Evolutionary conservation across 2,329 filamentous ascomycete genomes (phyloP).

Genomic region (Pezicula radicicola): DNA sequence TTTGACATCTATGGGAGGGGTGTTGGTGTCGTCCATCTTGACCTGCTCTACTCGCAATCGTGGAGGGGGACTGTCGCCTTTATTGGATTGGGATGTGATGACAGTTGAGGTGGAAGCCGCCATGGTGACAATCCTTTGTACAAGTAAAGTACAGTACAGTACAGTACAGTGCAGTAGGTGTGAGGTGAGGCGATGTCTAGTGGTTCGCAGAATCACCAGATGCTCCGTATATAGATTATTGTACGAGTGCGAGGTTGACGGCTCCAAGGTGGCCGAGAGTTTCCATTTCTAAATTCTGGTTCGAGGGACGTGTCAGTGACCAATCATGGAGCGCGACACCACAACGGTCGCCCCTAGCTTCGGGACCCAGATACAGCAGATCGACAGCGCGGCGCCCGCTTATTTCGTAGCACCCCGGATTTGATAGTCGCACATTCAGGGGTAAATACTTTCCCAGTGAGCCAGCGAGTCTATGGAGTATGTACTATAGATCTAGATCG

Average conservation of each 20-base stretch:
- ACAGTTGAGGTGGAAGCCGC: conserved; percentile 17
- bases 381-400: not conserved
- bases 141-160: not conserved
- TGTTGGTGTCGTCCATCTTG: conserved; percentile 6
- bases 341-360: not conserved
- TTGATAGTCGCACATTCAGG: not conserved
- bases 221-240: too few species aligned
- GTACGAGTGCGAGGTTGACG: not conserved
- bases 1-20: conserved; percentile 19
- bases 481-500: too few species aligned
- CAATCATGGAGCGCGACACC: not conserved
- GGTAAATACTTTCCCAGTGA: not conserved
- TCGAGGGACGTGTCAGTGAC: not conserved
- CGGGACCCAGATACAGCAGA: not conserved
- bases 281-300: not conserved
- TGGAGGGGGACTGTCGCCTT: conserved; percentile 3
- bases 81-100: conserved; percentile 12
- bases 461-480: too few species aligned
- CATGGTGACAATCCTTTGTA: conserved; percentile 11
- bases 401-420: not conserved
- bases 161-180: too few species aligned
- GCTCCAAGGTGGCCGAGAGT: not conserved
- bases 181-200: too few species aligned
- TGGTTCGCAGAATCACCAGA: too few species aligned
- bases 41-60: conserved; percentile 7